These are phyloP conservation scores for Suillus plorans DNA, from an alignment of 768 basidiomycete genomes.

Conservation along the genomic window DNA sequence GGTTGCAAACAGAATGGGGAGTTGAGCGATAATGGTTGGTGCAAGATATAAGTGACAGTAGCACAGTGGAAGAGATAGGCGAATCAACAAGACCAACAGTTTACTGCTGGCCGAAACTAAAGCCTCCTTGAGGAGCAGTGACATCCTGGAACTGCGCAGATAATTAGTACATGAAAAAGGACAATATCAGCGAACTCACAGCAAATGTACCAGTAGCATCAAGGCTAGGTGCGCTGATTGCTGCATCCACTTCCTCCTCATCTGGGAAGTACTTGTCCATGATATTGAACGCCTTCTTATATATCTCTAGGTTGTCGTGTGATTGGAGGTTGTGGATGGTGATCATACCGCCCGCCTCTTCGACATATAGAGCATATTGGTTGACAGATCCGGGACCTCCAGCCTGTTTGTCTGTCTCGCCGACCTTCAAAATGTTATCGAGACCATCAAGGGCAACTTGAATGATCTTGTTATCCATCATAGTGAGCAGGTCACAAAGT, in stretches of 20 bases:
- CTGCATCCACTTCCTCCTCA: slow-evolving; percentile 90
- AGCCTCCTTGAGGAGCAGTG: slow-evolving; percentile 90
- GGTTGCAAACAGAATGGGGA: slow-evolving; percentile 13
- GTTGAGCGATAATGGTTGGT: background rate
- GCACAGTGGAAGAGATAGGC: slow-evolving; percentile 9
- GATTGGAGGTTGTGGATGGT: slow-evolving; percentile 99
- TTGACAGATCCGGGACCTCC: slow-evolving; percentile 82
- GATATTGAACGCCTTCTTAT: slow-evolving; percentile 99
- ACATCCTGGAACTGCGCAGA: slow-evolving; percentile 75
- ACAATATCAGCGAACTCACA: slow-evolving; percentile 41
- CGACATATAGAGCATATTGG: slow-evolving; percentile 91
- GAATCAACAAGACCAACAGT: slow-evolving; percentile 5
- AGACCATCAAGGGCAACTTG: slow-evolving; percentile 97
- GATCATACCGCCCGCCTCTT: slow-evolving; percentile 98
- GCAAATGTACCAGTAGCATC: slow-evolving; percentile 74
- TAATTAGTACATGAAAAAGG: slow-evolving; percentile 10
- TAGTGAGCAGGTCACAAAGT: slow-evolving; percentile 90
- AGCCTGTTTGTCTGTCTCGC: slow-evolving; percentile 89
- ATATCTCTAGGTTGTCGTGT: slow-evolving; percentile 99
- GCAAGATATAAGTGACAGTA: slow-evolving; percentile 5
- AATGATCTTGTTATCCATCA: slow-evolving; percentile 99
- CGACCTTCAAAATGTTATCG: slow-evolving; percentile 97
- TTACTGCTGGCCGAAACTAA: slow-evolving; percentile 82
- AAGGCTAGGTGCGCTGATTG: slow-evolving; percentile 72
- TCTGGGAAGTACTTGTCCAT: slow-evolving; percentile 99